These are phyloP conservation scores for Pseudomonodictys pantanalensis DNA, from an alignment of 495 filamentous ascomycete species.

Conservation along the genomic window DNA sequence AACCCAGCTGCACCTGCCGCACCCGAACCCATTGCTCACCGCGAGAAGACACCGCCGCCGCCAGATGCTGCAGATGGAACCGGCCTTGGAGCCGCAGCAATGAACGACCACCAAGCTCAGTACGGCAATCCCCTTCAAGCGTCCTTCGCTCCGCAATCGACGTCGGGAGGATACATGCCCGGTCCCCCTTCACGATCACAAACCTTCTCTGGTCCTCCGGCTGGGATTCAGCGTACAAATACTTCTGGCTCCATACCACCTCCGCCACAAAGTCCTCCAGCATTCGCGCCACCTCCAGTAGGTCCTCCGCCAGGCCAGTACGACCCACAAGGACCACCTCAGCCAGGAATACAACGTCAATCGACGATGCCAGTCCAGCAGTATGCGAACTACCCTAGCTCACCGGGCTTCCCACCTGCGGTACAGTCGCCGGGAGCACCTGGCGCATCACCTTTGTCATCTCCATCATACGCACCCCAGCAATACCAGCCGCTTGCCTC, in stretches of 20 bases:
- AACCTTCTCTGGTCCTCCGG: slow-evolving; percentile 37
- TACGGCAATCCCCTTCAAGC: slow-evolving; percentile 17
- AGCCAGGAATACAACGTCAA: slow-evolving; percentile 31
- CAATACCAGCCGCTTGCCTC: slow-evolving; percentile 39
- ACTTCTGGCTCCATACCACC: slow-evolving; percentile 24
- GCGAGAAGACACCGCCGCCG: slow-evolving; percentile 87
- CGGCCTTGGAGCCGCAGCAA: slow-evolving; percentile 66
- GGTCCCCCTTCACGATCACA: slow-evolving; percentile 39
- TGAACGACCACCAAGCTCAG: slow-evolving; percentile 53
- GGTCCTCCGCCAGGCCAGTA: slow-evolving; percentile 28
- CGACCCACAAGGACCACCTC: slow-evolving; percentile 20
- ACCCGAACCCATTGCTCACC: slow-evolving; percentile 75
- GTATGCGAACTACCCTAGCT: slow-evolving; percentile 35
- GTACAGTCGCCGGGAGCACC: slow-evolving; percentile 31
- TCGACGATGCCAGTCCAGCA: slow-evolving; percentile 27
- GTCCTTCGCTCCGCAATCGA: slow-evolving; percentile 48
- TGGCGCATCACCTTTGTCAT: slow-evolving; percentile 31
- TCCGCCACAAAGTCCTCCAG: slow-evolving; percentile 30
- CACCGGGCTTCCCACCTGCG: slow-evolving; percentile 24
- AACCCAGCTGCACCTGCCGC: slow-evolving; percentile 87
- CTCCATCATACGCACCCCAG: slow-evolving; percentile 35
- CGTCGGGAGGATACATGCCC: slow-evolving; percentile 41
- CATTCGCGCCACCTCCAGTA: slow-evolving; percentile 33
- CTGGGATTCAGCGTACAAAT: slow-evolving; percentile 27
- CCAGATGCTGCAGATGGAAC: slow-evolving; percentile 68